Base-by-base conservation (phyloP, 2,329 filamentous ascomycete genomes). In the Teratosphaeria zuluensis region DNA sequence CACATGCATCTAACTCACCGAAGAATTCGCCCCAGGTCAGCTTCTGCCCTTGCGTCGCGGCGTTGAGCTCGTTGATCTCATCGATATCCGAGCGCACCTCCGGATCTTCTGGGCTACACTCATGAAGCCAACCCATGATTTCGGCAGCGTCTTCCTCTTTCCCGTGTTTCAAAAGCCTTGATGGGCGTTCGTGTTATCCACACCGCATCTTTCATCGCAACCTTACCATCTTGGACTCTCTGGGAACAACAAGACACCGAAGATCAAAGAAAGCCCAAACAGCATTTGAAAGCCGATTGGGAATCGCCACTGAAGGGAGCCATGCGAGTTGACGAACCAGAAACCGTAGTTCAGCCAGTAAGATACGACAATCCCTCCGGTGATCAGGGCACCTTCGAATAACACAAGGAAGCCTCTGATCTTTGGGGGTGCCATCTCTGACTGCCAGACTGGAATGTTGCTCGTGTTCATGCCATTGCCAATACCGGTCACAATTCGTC, bases 311-410 rank as follows among this genome's bases (percentile, higher is more conserved):
- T 63, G 60, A 7, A 66, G 66, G 6, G 66, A 64, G 53, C 58
- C 66, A 48, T 48, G 19, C 5, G 64, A 63, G 12, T 62, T 60
- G 12, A 66, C 53, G 59, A 62, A 69, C 33, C 62, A 64, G 38
- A 69, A 65, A 9, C 58, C 58, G 33, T 60, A 60, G 16, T 60
- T 56, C 4, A 60, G 56, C 58, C 58, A 60, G 35, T 60, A 58
- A 11, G 56, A 51, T 16, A 77, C 58, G 65, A 73, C 72, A 31
- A 77, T 69, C 52, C 75, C 75, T 38, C 52, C 52, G 7, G 32
- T 53, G 42, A 60, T 60, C 4, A 60, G 35, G 14, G 53, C 51
- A n/a, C 58, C 58, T 14, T 58, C 30, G 14, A 60, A 58, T 6
- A 60, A 56, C 6, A 59, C 58, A 2, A 59, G 55, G 24, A 56